Evolutionary conservation across 805 yeast genomes (phyloP).

Genomic region (Hanseniaspora valbyensis): DNA sequence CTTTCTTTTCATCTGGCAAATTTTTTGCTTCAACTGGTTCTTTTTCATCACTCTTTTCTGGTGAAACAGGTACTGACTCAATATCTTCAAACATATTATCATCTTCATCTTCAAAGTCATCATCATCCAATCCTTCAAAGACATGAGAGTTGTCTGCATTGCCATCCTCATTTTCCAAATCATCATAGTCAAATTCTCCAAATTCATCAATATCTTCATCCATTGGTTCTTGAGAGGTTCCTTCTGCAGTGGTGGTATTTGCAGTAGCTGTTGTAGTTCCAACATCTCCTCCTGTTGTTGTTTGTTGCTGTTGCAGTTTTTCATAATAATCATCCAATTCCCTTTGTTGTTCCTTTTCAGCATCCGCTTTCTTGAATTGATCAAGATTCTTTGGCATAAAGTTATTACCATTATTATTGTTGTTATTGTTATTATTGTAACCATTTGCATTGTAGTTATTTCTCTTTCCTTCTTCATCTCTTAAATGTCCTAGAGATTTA

Average conservation of each 20-base stretch:
- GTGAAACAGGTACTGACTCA: background rate
- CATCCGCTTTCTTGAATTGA: slow-evolving; percentile 26
- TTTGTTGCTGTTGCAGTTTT: slow-evolving; percentile 59
- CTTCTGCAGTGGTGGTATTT: slow-evolving; percentile 27
- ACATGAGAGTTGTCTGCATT: slow-evolving; percentile 16
- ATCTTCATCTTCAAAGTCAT: slow-evolving; percentile 15
- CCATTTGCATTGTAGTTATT: slow-evolving; percentile 20
- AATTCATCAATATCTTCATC: slow-evolving; percentile 23
- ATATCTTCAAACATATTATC: slow-evolving; percentile 7
- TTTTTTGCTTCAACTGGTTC: background rate
- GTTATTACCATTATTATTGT: slow-evolving; percentile 17
- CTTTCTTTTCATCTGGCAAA: background rate
- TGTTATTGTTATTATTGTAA: slow-evolving; percentile 18
- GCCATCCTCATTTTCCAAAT: slow-evolving; percentile 12
- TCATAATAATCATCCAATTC: slow-evolving; percentile 69
- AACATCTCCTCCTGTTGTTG: too few relatives aligned
- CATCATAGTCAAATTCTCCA: slow-evolving; percentile 18
- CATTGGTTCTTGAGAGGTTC: slow-evolving; percentile 17
- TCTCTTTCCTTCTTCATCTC: slow-evolving; percentile 37
- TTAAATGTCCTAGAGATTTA: slow-evolving; percentile 45
- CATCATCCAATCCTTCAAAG: slow-evolving; percentile 21
- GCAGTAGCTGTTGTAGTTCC: slow-evolving; percentile 41
- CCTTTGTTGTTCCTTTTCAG: slow-evolving; percentile 61
- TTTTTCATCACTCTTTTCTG: background rate
- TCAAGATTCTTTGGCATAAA: slow-evolving; percentile 15